phyloP scores from a whole-genome alignment of 495 filamentous ascomycete species.

The Lophium mytilinum region DNA sequence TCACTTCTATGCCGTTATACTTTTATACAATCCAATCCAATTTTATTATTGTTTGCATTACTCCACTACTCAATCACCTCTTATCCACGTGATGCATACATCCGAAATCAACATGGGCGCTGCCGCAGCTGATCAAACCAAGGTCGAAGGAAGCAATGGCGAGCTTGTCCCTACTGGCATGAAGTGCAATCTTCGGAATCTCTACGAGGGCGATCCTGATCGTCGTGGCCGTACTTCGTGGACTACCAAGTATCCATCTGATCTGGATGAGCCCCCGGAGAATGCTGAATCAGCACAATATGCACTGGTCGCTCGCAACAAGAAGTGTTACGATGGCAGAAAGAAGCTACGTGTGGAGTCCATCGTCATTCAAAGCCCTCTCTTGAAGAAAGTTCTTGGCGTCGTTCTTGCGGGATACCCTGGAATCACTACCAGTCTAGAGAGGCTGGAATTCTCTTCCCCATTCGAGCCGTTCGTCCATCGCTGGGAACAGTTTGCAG shows the following conservation, averaged over 20 bases:
- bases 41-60: too few species aligned
- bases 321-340: slow-evolving; percentile 45
- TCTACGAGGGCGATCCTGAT: background rate
- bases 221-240: background rate
- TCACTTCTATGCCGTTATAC: too few species aligned
- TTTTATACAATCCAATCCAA: too few species aligned
- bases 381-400: slow-evolving; percentile 48
- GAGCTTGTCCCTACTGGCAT: background rate
- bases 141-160: background rate
- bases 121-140: too few species aligned
- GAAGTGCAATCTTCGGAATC: background rate
- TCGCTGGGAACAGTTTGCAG: slow-evolving; percentile 48
- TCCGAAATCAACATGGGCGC: too few species aligned
- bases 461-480: slow-evolving; percentile 59
- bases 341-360: slow-evolving; percentile 53
- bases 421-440: slow-evolving; percentile 54
- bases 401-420: slow-evolving; percentile 53
- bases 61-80: too few species aligned
- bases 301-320: slow-evolving; percentile 45
- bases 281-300: slow-evolving; percentile 42
- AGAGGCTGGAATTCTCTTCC: slow-evolving; percentile 48
- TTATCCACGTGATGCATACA: too few species aligned
- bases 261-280: slow-evolving; percentile 24
- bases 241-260: background rate
- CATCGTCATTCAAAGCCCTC: slow-evolving; percentile 57